A percentile compares a stretch with the other conserved stretches of the same genome.
Evolutionary conservation across 192 early-diverging fungal genomes (phyloP).

Genomic region (Linnemannia hyalina): DNA sequence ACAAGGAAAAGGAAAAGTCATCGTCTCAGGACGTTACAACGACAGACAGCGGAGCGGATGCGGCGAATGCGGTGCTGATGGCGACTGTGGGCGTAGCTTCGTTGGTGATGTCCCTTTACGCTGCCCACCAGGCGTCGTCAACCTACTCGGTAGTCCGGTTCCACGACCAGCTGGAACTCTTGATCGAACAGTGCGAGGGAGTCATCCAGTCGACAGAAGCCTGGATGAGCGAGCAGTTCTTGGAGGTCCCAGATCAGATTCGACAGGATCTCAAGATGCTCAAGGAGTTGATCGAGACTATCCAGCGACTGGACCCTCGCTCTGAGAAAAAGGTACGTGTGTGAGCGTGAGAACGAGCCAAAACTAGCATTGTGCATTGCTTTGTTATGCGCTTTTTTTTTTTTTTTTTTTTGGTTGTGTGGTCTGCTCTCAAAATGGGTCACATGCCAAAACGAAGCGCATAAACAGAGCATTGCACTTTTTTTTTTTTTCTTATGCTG

Average conservation of each 20-base stretch:
- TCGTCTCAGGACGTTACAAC: not conserved
- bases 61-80: slow-evolving; percentile 15
- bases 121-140: slow-evolving; percentile 60
- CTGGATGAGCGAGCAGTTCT: slow-evolving; percentile 63
- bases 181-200: slow-evolving; percentile 56
- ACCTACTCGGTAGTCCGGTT: slow-evolving; percentile 60
- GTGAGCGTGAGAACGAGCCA: not conserved
- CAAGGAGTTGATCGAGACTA: slow-evolving; percentile 54
- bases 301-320: slow-evolving; percentile 61
- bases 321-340: slow-evolving; percentile 56
- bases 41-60: not conserved
- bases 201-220: slow-evolving; percentile 59
- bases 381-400: slow-evolving; percentile 3
- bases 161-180: slow-evolving; percentile 62
- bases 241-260: slow-evolving; percentile 56
- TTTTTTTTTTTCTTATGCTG: slow-evolving; percentile 9
- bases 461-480: not conserved
- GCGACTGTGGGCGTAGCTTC: slow-evolving; percentile 57
- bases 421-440: slow-evolving; percentile 3
- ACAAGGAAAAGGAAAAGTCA: slow-evolving; percentile 2
- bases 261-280: slow-evolving; percentile 50
- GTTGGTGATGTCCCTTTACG: slow-evolving; percentile 59
- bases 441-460: not conserved
- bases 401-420: not conserved
- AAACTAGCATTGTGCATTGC: not conserved